Base-by-base conservation (phyloP, 345 rosid genomes). In the Melaleuca quinquenervia region DNA sequence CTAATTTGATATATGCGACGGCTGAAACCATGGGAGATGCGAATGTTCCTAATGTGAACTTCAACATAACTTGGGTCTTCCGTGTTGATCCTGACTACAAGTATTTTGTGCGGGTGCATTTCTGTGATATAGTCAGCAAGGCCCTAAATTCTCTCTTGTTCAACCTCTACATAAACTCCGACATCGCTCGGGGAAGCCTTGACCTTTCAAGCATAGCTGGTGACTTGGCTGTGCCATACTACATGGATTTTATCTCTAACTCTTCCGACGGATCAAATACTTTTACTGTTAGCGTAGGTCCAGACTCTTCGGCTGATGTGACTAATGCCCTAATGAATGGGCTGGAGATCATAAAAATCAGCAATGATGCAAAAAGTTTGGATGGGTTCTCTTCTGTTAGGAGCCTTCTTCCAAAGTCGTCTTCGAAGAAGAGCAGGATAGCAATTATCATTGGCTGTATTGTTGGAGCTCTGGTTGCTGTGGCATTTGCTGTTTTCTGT, bases 61-160 rank as follows among this genome's bases (percentile, higher is more conserved):
- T 95, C 96, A 97, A 97, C 86, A 91, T 97, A 3, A 96, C 99
- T 85, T 97, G 99, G 99, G 97, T 94, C 56, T 92, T 97, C 49
- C 74, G 89, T 36, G 95, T 95, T 22, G 89, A 94, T 75, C 96
- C 93, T 50, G 92, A 87, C 52, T 97, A 92, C 93, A 90, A 89
- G 88, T 97, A 97, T 88, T 93, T 97, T 52, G 95, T 97, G 82
- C 96, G 99, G 84, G 92, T 90, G 52, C 99, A 97, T 92, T 92
- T 97, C 90, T 96, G 99, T 84, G 99, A 97, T 86, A 92, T 97
- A 75, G 53, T 91, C 52, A 97, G 99, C 91, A 88, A 87, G 70
- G 86, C 98, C 82, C 84, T 97, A 90, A 95, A 96, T 89, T 88
- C 64, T 55, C 95, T 97, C 76, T 95, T 96, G 64, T 97, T 97